Evolutionary conservation across 1,284 basidiomycete genomes (phyloP).

Genomic region (Puccinia hordei): DNA sequence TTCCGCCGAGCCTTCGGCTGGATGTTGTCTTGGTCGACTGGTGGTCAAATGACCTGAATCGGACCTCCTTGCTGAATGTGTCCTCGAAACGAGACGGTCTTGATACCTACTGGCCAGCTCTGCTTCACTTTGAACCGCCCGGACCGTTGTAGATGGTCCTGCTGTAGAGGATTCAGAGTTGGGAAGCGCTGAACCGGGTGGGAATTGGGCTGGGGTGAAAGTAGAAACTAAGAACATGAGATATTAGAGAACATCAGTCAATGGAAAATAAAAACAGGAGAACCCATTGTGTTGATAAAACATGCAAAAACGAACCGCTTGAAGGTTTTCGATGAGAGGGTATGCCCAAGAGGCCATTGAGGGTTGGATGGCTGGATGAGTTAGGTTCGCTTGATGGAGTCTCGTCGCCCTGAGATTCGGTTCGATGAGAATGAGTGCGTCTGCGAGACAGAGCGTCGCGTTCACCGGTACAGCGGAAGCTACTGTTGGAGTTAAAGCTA

Average conservation of each 20-base stretch:
- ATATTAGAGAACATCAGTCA: too few relatives aligned
- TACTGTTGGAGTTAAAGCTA: neutral
- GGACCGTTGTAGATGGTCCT: neutral
- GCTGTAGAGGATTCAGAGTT: neutral
- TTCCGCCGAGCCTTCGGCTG: neutral
- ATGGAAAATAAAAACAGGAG: neutral
- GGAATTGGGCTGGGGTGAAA: neutral
- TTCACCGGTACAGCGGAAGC: neutral
- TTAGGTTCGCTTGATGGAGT: neutral
- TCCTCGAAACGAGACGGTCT: neutral
- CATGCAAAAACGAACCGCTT: conserved; percentile 14
- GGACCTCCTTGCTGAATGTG: neutral
- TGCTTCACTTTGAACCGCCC: neutral
- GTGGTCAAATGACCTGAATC: neutral
- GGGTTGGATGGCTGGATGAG: neutral
- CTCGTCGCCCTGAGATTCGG: conserved; percentile 17
- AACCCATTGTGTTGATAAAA: too few relatives aligned
- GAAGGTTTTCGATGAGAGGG: neutral
- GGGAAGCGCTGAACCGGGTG: neutral
- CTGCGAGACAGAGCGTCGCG: neutral
- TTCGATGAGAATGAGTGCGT: neutral
- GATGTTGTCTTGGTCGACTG: neutral
- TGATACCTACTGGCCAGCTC: neutral
- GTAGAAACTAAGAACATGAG: neutral
- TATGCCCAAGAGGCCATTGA: conserved; percentile 5